Percentiles rank a stretch among this genome's conserved stretches.
Evolutionary conservation across 1,284 basidiomycete species (phyloP).

Genomic region (Austroboletus novae-zelandiae): DNA sequence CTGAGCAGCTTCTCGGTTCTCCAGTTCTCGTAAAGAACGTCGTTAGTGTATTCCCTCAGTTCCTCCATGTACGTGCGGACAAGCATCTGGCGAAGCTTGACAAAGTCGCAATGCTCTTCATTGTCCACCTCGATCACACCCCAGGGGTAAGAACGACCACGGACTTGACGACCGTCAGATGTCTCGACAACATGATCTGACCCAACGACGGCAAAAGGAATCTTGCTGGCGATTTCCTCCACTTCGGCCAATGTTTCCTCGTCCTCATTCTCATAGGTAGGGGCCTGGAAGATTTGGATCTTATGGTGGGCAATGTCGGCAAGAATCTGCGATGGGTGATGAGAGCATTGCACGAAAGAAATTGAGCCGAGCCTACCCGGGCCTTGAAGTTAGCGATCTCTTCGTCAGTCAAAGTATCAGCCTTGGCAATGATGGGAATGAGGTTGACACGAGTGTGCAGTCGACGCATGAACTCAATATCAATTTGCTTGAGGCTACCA

Average conservation of each 20-base stretch:
- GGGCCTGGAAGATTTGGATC: slow-evolving; percentile 95
- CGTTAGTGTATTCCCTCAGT: slow-evolving; percentile 91
- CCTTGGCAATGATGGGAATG: slow-evolving; percentile 95
- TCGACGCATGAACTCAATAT: slow-evolving; percentile 96
- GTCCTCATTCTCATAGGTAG: slow-evolving; percentile 94
- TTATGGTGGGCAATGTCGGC: slow-evolving; percentile 90
- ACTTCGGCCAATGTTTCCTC: slow-evolving; percentile 95
- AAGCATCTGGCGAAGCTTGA: slow-evolving; percentile 98
- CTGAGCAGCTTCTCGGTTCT: slow-evolving; percentile 89
- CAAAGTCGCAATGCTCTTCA: slow-evolving; percentile 97
- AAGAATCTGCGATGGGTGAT: slow-evolving; percentile 60
- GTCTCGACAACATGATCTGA: slow-evolving; percentile 81
- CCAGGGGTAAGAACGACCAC: slow-evolving; percentile 95
- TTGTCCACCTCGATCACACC: slow-evolving; percentile 98
- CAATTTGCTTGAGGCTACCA: slow-evolving; percentile 86
- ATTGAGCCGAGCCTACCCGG: slow-evolving; percentile 51
- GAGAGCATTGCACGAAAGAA: not conserved
- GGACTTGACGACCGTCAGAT: slow-evolving; percentile 84
- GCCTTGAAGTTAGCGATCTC: slow-evolving; percentile 91
- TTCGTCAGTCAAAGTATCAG: slow-evolving; percentile 95
- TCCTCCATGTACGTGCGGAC: slow-evolving; percentile 99
- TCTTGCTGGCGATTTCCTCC: slow-evolving; percentile 94
- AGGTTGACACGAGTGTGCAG: slow-evolving; percentile 96
- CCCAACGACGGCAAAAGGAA: slow-evolving; percentile 96
- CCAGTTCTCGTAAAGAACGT: slow-evolving; percentile 94